A percentile compares a stretch with the other conserved stretches of the same genome.
Conservation (phyloP, 805 yeast genomes). For the Blastobotrys chiropterorum region DNA sequence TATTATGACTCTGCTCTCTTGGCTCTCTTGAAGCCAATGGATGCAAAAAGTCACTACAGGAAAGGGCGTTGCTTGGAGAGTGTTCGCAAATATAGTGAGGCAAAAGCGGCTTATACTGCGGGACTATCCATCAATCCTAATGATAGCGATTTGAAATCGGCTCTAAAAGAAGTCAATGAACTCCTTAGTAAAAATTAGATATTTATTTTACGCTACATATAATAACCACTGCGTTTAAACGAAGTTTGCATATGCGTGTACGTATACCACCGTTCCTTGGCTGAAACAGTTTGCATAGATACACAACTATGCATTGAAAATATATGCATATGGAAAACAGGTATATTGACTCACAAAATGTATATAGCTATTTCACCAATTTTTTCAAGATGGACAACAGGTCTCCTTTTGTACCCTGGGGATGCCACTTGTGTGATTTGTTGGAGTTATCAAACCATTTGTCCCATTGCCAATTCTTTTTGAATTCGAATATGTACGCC, state of each 20-base stretch:
- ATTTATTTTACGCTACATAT: not conserved
- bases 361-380: not conserved
- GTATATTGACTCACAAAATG: not conserved
- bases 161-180: conserved; percentile 19
- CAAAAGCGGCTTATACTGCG: conserved; percentile 17
- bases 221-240: not conserved
- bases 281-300: too few species aligned
- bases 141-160: conserved; percentile 13
- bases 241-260: too few species aligned
- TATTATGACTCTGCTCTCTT: conserved; percentile 33
- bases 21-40: conserved; percentile 27
- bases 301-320: too few species aligned
- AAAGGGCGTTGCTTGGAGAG: conserved; percentile 28
- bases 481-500: not conserved
- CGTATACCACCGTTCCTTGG: too few species aligned
- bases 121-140: conserved; percentile 17
- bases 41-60: conserved; percentile 30
- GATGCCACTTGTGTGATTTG: not conserved
- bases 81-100: conserved; percentile 20
- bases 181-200: not conserved
- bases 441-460: not conserved
- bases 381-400: not conserved
- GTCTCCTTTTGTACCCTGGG: not conserved
- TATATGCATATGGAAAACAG: too few species aligned
- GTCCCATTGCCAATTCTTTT: not conserved